Base-by-base conservation (phyloP, 768 basidiomycete genomes). In the Collybia sp. region DNA sequence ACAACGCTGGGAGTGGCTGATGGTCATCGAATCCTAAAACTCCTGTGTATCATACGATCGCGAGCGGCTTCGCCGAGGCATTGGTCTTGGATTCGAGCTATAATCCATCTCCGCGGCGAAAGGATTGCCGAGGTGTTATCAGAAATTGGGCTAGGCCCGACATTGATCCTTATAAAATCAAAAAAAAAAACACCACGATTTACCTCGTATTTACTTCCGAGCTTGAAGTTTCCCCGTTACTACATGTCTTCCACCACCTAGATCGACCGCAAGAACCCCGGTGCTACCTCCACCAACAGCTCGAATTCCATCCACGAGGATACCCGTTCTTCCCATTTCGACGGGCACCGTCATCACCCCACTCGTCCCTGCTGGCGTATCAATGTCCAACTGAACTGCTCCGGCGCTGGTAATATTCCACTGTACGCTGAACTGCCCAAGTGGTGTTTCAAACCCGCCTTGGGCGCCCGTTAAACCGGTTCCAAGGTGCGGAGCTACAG, bases 381-480 rank as follows among this genome's bases (percentile, higher is more conserved):
- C 52, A 4, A 72, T 31, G 4, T 45, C 42, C 37, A 65, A 30
- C 9, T 13, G 38, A 19, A 71, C 53, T 1, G 48, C 17, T 10
- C 35, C 47, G 18, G 40, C 53, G 4, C 25, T 38, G 6, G 45
- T 44, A 30, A 65, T 49, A 2, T 49, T 51, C 79, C 79, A 82
- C 31, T 60, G 57, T 2, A 67, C 76, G 6, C 71, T 70, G 52
- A 69, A 82, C 67, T 70, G 73, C 0, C 79, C 79, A 1, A 80
- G 62, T 0, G 67, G 58, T 1, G 79, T 80, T 52, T 70, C 70
- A 49, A 79, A 80, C 0, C 77, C 76, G 0, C 78, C 79, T 53
- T 80, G 63, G 0, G 71, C 76, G 1, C 48, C 48, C 2, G 65
- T 53, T 0, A 77, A 57, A 8, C 69, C 68, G 2, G 68, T 68